Base-by-base conservation (phyloP, 1,284 basidiomycete genomes). In the Fomitopsis palustris region DNA sequence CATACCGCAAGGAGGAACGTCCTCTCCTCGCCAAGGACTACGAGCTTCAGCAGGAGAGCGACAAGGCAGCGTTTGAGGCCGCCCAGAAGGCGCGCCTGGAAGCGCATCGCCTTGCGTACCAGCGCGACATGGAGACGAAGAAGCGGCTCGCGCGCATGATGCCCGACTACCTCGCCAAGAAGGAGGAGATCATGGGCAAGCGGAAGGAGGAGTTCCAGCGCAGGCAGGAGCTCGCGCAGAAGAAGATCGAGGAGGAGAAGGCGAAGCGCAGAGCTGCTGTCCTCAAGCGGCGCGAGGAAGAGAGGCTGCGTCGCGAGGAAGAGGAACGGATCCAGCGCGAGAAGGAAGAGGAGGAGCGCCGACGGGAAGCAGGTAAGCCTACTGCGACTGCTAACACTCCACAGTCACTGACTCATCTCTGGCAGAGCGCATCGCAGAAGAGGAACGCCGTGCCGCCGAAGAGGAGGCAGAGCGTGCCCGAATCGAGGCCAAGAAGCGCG, bases 1-100 rank as follows among this genome's bases (percentile, higher is more conserved):
- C 96, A 0, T 94, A 92, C 79, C 90, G 96, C 65, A 94, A 95
- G 76, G 95, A 96, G 63, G 97, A 98, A 74, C 85, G 89, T 12
- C 92, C 95, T 0, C 81, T 98, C 17, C 83, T 98, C 43, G 83
- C 82, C 1, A 79, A 92, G 65, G 96, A 98, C 75, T 99, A 98
- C 72, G 90, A 92, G 61, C 74, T 81, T 1, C 96, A 99, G 73
- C 93, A 96, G 72, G 80, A 80, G 45, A 80, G 81, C 51, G 95
- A 97, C 75, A 82, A 81, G 23, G 77, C 81, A 53, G 86, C 86
- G 1, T 92, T 92, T 74, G 85, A 93, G 58, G 73, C 76, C 1
- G 75, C 87, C 37, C 88, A 91, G 67, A 79, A 81, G 56, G 74
- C 83, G 4, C 85, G 87, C 19, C 73, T 87, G 37, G 86, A 92